Evolutionary conservation across 148 eudicot genomes (phyloP), one percentile per base, ranked within the genome.

Genomic region (Chenopodium album): DNA sequence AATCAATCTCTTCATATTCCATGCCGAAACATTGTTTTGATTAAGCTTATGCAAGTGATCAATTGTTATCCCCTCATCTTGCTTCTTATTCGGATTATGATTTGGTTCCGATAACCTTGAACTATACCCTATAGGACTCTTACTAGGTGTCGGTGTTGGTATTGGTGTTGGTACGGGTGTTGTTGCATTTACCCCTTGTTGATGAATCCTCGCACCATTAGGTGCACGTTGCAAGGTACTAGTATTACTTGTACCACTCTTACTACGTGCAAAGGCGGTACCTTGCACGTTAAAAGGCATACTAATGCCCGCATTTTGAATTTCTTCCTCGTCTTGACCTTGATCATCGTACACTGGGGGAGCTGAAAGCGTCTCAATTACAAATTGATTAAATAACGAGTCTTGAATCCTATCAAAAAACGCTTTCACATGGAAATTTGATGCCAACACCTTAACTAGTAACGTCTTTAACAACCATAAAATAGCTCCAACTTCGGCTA

Each of bases 1-100:
- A 75, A 93, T 89, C 89, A 93, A 80, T 81, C 97, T 91, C 85
- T 95, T 93, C 97, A 95, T 93, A 77, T 90, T 93, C 99, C 98
- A 95, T 47, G 99, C 99, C 0, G 99, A 95, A 8, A 95, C 85
- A 81, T 95, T 95, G 84, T 91, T 88, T 28, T 85, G 89, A 78
- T 92, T 93, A 62, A 94, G 54, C 76, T 73, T 93, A 47, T 91
- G 97, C 70, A 95, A 80, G 63, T 87, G 87, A 68, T 92, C 92
- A 22, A 92, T 80, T 0, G 92, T 79, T 76, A 93, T 91, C 28
- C 86, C 90, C 6, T 89, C 88, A 5, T 91, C 90, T 19, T 70
- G 85, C 32, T 87, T 86, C 77, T 86, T 90, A 41, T 41, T 41
- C 44, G 44, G 44, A 41, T 41, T 5, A 8, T 89, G 75, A 4